Evolutionary conservation across 208 protist genomes (phyloP).

Genomic region (Wallacemonas sp.): DNA sequence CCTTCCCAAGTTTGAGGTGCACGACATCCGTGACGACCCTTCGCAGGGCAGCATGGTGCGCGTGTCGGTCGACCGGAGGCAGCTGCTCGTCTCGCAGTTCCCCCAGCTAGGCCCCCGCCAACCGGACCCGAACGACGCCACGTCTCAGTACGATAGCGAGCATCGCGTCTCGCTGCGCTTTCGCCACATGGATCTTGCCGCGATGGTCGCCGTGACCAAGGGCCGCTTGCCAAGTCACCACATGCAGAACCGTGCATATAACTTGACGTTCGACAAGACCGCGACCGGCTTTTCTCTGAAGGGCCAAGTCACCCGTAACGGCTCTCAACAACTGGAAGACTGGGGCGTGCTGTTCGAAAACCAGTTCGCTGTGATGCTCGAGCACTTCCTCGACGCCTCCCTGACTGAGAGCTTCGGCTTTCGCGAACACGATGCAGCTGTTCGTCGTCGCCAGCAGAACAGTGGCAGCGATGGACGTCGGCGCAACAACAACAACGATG

Average conservation of each 20-base stretch:
- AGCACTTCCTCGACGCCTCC: slow-evolving; percentile 80
- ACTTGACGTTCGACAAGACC: slow-evolving; percentile 67
- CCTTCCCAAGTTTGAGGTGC: slow-evolving; percentile 85
- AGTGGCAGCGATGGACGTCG: slow-evolving; percentile 12
- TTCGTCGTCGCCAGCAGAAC: slow-evolving; percentile 11
- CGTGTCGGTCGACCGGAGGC: slow-evolving; percentile 70
- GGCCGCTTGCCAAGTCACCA: slow-evolving; percentile 49
- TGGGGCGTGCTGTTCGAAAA: slow-evolving; percentile 81
- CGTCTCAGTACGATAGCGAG: slow-evolving; percentile 82
- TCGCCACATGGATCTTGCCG: slow-evolving; percentile 76
- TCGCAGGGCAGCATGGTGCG: slow-evolving; percentile 74
- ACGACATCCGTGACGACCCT: slow-evolving; percentile 80
- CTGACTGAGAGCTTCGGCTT: slow-evolving; percentile 90
- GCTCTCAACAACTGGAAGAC: slow-evolving; percentile 59
- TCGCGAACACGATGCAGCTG: slow-evolving; percentile 29
- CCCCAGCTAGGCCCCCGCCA: slow-evolving; percentile 87
- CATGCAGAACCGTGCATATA: slow-evolving; percentile 75
- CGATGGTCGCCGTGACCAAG: slow-evolving; percentile 63
- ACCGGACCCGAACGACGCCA: slow-evolving; percentile 78
- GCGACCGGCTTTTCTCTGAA: slow-evolving; percentile 55
- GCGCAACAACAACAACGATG: slow-evolving; percentile 14
- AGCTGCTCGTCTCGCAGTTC: slow-evolving; percentile 81
- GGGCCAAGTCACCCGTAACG: slow-evolving; percentile 62
- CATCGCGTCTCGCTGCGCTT: slow-evolving; percentile 76
- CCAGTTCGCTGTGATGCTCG: slow-evolving; percentile 75